phyloP scores from a whole-genome alignment of 495 filamentous ascomycete genomes.

The Cercophora sp. region DNA sequence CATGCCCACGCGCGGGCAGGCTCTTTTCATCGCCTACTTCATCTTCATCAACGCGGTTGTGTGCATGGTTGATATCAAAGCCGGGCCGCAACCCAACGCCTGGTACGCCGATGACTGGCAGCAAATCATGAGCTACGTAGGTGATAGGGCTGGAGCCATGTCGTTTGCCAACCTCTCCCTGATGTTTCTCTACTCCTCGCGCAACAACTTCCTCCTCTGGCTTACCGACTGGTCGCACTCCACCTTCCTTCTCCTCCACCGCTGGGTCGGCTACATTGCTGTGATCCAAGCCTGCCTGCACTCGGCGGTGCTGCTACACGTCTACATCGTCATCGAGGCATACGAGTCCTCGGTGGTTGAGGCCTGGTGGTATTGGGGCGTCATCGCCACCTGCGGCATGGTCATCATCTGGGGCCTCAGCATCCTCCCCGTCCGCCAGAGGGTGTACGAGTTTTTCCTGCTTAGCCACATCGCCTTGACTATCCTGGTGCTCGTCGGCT shows the following conservation, averaged over 20 bases:
- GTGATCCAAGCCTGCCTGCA: constrained; percentile 37
- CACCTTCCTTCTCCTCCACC: constrained; percentile 45
- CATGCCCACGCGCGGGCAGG: constrained; percentile 38
- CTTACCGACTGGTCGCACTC: constrained; percentile 45
- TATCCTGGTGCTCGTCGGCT: constrained; percentile 26
- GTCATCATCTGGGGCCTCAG: constrained; percentile 19
- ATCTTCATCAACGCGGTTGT: constrained; percentile 41
- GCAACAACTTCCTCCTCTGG: constrained; percentile 47
- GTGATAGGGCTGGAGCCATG: constrained; percentile 36
- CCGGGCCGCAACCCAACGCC: constrained; percentile 14
- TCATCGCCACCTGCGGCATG: constrained; percentile 23
- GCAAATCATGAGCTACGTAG: constrained; percentile 38
- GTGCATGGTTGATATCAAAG: constrained; percentile 26
- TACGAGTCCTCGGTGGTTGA: not conserved
- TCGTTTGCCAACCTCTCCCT: constrained; percentile 32
- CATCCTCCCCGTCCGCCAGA: constrained; percentile 15
- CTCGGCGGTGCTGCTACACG: constrained; percentile 22
- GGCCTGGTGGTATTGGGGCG: constrained; percentile 35
- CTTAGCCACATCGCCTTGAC: constrained; percentile 21
- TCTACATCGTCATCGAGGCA: constrained; percentile 14
- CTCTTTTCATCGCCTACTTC: constrained; percentile 35
- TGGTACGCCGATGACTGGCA: constrained; percentile 20
- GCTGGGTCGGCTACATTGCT: constrained; percentile 43
- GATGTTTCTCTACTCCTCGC: constrained; percentile 32
- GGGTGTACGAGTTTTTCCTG: constrained; percentile 28